phyloP scores from a whole-genome alignment of 1,139 yeast genomes.

The Candida buenavistaensis region DNA sequence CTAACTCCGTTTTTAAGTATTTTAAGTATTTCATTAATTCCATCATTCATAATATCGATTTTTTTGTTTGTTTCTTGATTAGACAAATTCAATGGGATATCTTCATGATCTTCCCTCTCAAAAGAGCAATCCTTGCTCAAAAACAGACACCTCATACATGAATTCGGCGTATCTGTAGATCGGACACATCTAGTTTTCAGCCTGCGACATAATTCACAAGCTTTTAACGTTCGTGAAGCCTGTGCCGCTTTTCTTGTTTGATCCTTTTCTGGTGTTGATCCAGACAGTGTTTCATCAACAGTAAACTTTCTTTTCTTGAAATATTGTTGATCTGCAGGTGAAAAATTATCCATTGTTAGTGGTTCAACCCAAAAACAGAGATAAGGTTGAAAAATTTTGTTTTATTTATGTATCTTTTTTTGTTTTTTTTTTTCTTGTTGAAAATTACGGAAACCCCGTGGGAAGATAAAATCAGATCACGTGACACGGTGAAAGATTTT shows the following conservation, averaged over 20 bases:
- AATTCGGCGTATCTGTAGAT: conserved; percentile 39
- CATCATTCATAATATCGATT: conserved; percentile 30
- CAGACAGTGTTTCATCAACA: not conserved
- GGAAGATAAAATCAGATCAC: not conserved
- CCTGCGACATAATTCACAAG: conserved; percentile 59
- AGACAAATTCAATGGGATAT: conserved; percentile 3
- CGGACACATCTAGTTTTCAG: conserved; percentile 67
- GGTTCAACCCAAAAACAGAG: too few relatives aligned
- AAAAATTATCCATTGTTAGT: not conserved
- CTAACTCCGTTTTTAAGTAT: conserved; percentile 17
- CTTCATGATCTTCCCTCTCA: conserved; percentile 17
- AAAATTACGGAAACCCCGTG: not conserved
- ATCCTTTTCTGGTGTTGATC: conserved; percentile 6
- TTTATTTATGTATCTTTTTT: too few relatives aligned
- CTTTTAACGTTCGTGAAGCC: conserved; percentile 52
- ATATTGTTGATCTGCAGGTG: not conserved
- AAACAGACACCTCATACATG: conserved; percentile 59
- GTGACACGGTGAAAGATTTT: too few relatives aligned
- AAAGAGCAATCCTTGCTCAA: conserved; percentile 55
- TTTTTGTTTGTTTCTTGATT: conserved; percentile 11
- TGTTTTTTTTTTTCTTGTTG: not conserved
- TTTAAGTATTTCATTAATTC: conserved; percentile 32
- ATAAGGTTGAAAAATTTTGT: not conserved
- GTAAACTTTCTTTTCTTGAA: conserved; percentile 2
- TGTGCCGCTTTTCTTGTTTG: conserved; percentile 25